phyloP scores from a whole-genome alignment of 2,329 filamentous ascomycete species.

The Coleophoma cylindrospora region DNA sequence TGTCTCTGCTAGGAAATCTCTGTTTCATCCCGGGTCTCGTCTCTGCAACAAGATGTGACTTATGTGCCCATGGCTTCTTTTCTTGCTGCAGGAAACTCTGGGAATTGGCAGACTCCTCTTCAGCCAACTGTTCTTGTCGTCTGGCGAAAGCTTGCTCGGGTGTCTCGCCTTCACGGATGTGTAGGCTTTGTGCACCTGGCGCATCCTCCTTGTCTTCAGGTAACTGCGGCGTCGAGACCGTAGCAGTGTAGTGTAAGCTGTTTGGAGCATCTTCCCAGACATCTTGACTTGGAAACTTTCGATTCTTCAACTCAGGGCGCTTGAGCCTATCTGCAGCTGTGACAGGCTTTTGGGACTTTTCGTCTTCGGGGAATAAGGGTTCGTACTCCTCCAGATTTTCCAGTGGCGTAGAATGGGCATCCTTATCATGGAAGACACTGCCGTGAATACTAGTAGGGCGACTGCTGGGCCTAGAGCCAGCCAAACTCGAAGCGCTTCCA shows the following conservation, averaged over 20 bases:
- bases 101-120: conserved; percentile 41
- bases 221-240: conserved; percentile 76
- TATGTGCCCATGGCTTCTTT: conserved; percentile 43
- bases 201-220: conserved; percentile 35
- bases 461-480: conserved; percentile 47
- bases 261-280: conserved; percentile 95
- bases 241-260: conserved; percentile 73
- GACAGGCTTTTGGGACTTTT: conserved; percentile 44
- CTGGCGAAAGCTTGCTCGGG: conserved; percentile 62
- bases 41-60: conserved; percentile 46
- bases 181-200: background rate
- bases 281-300: conserved; percentile 89
- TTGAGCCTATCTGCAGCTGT: conserved; percentile 52
- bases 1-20: conserved; percentile 84
- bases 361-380: conserved; percentile 83
- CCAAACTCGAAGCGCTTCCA: conserved; percentile 40
- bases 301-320: conserved; percentile 46
- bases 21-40: conserved; percentile 53
- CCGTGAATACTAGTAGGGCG: conserved; percentile 60
- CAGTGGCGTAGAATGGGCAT: conserved; percentile 60
- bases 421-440: conserved; percentile 37
- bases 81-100: conserved; percentile 49
- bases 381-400: conserved; percentile 94
- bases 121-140: conserved; percentile 59
- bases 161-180: conserved; percentile 36